A percentile compares a stretch with the other conserved stretches of the same genome.
Evolutionary conservation across 768 basidiomycete genomes (phyloP).

Genomic region (Piloderma croceum): DNA sequence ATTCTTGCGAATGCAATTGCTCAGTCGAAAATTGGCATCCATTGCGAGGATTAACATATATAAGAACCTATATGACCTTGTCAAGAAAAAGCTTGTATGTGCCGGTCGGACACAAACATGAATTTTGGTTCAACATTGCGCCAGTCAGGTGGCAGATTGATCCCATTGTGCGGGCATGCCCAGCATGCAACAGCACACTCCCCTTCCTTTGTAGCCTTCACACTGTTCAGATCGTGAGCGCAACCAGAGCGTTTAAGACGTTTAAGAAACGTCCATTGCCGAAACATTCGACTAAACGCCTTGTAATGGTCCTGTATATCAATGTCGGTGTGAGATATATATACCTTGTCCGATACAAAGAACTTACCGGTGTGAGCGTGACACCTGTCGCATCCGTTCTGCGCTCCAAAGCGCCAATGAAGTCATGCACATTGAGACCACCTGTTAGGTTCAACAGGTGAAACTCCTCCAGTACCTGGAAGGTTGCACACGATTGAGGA

Average conservation of each 20-base stretch:
- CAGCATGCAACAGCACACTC: conserved; percentile 3
- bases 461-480: no score
- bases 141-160: conserved; percentile 7
- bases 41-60: neutral
- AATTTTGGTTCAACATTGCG: neutral
- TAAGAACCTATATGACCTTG: neutral
- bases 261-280: conserved; percentile 18
- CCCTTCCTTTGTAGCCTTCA: neutral
- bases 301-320: conserved; percentile 15
- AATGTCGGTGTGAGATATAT: no score
- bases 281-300: conserved; percentile 11
- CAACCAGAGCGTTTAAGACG: conserved; percentile 20
- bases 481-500: no score
- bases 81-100: neutral
- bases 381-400: no score
- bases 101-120: neutral
- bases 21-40: neutral
- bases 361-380: no score
- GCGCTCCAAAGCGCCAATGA: no score
- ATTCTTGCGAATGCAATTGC: neutral
- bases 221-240: conserved; percentile 1
- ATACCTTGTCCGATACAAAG: no score
- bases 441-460: no score
- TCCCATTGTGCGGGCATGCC: conserved; percentile 4
- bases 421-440: no score